Percentiles rank a stretch among this genome's conserved stretches.
These are phyloP conservation scores for Polytolypa hystricis DNA, from an alignment of 2,329 filamentous ascomycete species.

Conservation along the genomic window DNA sequence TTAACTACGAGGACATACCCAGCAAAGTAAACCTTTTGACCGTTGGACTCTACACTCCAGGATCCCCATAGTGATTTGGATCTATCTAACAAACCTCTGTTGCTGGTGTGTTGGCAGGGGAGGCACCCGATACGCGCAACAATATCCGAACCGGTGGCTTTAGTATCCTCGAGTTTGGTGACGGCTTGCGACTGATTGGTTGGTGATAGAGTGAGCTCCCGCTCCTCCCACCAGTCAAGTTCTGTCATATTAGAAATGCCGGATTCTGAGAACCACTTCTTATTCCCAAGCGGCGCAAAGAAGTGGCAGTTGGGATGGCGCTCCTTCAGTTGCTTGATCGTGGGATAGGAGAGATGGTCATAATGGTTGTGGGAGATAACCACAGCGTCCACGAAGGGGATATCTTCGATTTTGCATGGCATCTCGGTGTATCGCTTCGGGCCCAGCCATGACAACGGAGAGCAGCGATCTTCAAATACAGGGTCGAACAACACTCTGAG, in stretches of 20 bases:
- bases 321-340: conserved; percentile 58
- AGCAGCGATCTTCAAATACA: conserved; percentile 80
- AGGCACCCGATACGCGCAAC: conserved; percentile 64
- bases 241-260: conserved; percentile 73
- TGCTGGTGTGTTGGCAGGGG: conserved; percentile 74
- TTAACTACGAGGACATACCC: conserved; percentile 34
- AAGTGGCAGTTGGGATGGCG: conserved; percentile 71
- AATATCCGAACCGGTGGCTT: conserved; percentile 39
- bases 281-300: conserved; percentile 75
- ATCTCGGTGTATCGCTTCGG: conserved; percentile 68
- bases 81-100: conserved; percentile 57
- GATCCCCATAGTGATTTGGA: conserved; percentile 75
- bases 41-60: conserved; percentile 66
- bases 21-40: conserved; percentile 73
- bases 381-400: conserved; percentile 50
- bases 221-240: conserved; percentile 89
- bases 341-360: conserved; percentile 74
- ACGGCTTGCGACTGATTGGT: conserved; percentile 19
- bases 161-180: conserved; percentile 16
- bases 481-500: conserved; percentile 87
- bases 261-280: conserved; percentile 63
- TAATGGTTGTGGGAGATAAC: conserved; percentile 88
- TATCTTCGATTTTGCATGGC: conserved; percentile 65
- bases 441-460: conserved; percentile 57
- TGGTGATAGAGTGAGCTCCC: conserved; percentile 54